phyloP scores from a whole-genome alignment of 192 early-diverging fungal genomes.

The Gaertneriomyces sp. region DNA sequence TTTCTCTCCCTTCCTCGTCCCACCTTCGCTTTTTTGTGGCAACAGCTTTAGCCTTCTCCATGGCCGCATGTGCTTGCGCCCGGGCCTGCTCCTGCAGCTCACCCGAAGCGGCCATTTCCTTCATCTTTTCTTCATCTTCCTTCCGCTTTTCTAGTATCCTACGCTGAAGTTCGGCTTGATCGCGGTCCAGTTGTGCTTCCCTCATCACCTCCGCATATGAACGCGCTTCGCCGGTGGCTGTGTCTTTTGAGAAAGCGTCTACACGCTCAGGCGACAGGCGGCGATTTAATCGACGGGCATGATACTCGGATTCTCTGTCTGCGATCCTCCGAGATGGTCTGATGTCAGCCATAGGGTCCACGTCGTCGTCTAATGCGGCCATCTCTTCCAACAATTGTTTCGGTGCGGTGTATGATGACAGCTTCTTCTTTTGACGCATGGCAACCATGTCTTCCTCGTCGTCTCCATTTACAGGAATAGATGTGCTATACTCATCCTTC shows the following conservation, averaged over 20 bases:
- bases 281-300: slow-evolving; percentile 70
- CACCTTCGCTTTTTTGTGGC: slow-evolving; percentile 72
- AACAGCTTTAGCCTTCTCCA: slow-evolving; percentile 36
- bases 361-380: slow-evolving; percentile 33
- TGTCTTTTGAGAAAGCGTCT: slow-evolving; percentile 69
- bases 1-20: slow-evolving; percentile 57
- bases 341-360: slow-evolving; percentile 51
- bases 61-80: slow-evolving; percentile 27
- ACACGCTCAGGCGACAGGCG: slow-evolving; percentile 73
- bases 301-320: slow-evolving; percentile 85
- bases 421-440: slow-evolving; percentile 48
- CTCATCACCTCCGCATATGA: slow-evolving; percentile 84
- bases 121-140: slow-evolving; percentile 62
- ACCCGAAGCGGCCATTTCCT: slow-evolving; percentile 72
- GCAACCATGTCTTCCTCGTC: slow-evolving; percentile 48
- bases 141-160: slow-evolving; percentile 72
- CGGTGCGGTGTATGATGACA: slow-evolving; percentile 76
- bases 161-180: slow-evolving; percentile 65
- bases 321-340: slow-evolving; percentile 63
- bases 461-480: slow-evolving; percentile 54
- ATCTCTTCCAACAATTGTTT: slow-evolving; percentile 73
- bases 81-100: slow-evolving; percentile 66
- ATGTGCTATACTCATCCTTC: slow-evolving; percentile 64
- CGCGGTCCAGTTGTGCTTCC: slow-evolving; percentile 79
- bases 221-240: slow-evolving; percentile 43